Evolutionary conservation across 2,329 filamentous ascomycete species (phyloP).

Genomic region (Ophiostoma perfectum): DNA sequence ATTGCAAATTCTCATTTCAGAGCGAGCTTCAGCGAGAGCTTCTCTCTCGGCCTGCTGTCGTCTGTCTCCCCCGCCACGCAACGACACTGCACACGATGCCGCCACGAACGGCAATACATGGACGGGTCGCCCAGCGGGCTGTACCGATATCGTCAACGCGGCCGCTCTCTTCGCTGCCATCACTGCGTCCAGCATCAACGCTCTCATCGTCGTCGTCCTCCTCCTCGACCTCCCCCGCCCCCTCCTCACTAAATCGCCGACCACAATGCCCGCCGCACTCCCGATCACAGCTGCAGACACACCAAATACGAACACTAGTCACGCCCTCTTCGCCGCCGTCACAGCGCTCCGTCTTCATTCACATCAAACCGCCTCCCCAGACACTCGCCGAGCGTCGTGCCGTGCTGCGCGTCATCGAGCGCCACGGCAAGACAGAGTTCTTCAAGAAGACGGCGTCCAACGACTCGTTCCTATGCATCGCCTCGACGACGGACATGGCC

Average conservation of each 20-base stretch:
- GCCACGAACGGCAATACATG: neutral
- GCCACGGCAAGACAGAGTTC: slow-evolving; percentile 44
- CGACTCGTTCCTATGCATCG: slow-evolving; percentile 47
- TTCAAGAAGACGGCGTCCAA: slow-evolving; percentile 47
- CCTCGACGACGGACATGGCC: slow-evolving; percentile 39
- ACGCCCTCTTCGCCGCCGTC: neutral
- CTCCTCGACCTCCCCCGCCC: too few species aligned
- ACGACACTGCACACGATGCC: neutral
- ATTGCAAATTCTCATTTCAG: neutral
- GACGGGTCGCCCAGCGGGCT: too few species aligned
- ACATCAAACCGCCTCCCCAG: slow-evolving; percentile 47
- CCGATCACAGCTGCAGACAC: neutral
- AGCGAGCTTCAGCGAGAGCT: neutral
- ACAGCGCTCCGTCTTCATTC: slow-evolving; percentile 40
- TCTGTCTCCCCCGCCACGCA: too few species aligned
- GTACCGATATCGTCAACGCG: too few species aligned
- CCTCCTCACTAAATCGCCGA: neutral
- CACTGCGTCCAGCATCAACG: neutral
- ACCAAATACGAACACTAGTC: neutral
- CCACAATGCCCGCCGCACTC: neutral
- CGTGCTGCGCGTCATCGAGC: slow-evolving; percentile 48
- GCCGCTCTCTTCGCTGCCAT: neutral
- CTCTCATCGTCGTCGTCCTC: neutral
- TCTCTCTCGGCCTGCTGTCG: too few species aligned
- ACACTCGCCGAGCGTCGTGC: slow-evolving; percentile 51